Base-by-base conservation (phyloP, 2,329 filamentous ascomycete genomes). In the Trichoderma polysporum region DNA sequence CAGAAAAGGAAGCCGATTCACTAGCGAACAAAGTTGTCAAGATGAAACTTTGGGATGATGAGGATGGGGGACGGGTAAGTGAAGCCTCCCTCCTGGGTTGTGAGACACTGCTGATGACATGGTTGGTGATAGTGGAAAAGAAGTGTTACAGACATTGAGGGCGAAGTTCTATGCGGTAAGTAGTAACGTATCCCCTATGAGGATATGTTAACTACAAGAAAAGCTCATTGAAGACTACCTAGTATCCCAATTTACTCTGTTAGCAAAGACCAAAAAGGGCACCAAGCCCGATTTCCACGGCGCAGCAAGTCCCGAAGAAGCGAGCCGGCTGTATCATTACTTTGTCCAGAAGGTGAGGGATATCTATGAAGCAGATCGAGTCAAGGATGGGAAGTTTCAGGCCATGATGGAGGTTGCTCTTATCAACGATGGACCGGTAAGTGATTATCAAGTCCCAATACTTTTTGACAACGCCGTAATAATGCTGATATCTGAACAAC, bases 321-420 rank as follows among this genome's bases (percentile, higher is more conserved):
- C 94, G 27, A 91, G 88, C 73, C 85, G 85, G 69, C 83, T 98
- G 7, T 99, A 98, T 76, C 87, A 94, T 65, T 84, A 90, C 75
- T 98, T 99, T 80, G 88, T 94, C 72, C 81, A 86, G 59, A 91
- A 91, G 72, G 88, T 98, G 49, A 86, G 89, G 72, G 84, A 89
- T 63, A 84, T 88, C 2, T 97, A 98, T 77, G 78, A 82, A 5
- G 78, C 86, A 7, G 91, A 93, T 9, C 89, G 85, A 70, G 94
- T 99, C 67, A 93, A 97, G 76, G 90, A 99, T 76, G 95, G 96
- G n/a, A 88, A 94, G 33, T 99, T 99, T 78, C 94, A 97, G 76
- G 95, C 95, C 58, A 97, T 97, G 94, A 99, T 99, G 95, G 91
- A 98, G 75, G 94, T 99, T 67, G 91, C 91, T 57, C 80, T 97